Conservation (phyloP, 2,329 filamentous ascomycete species). For the Podosphaera xanthii region DNA sequence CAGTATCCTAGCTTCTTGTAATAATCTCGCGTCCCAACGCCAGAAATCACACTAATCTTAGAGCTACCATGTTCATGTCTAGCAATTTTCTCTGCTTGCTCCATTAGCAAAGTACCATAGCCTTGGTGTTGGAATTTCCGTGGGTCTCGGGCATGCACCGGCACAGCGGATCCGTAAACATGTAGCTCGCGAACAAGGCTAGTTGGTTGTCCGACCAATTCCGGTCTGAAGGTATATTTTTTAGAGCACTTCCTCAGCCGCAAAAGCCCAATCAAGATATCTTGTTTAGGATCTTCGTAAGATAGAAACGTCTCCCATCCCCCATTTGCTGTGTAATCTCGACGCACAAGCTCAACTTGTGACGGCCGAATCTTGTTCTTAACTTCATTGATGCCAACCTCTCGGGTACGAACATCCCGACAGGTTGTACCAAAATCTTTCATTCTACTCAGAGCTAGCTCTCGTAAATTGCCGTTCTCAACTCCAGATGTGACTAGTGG, state of each 20-base stretch:
- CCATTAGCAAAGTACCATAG: slow-evolving; percentile 89
- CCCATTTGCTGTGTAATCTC: slow-evolving; percentile 85
- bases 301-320: slow-evolving; percentile 98
- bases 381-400: slow-evolving; percentile 96
- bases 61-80: slow-evolving; percentile 78
- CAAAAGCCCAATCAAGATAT: slow-evolving; percentile 81
- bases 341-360: slow-evolving; percentile 80
- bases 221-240: slow-evolving; percentile 78
- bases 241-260: slow-evolving; percentile 74
- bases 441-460: slow-evolving; percentile 89
- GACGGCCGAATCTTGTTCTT: slow-evolving; percentile 96
- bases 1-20: slow-evolving; percentile 84
- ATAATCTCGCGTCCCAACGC: slow-evolving; percentile 85
- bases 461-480: slow-evolving; percentile 88
- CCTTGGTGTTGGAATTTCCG: slow-evolving; percentile 97
- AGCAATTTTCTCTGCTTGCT: slow-evolving; percentile 89
- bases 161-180: slow-evolving; percentile 94
- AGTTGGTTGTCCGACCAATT: slow-evolving; percentile 66
- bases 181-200: slow-evolving; percentile 87
- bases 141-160: slow-evolving; percentile 82
- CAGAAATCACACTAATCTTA: slow-evolving; percentile 96
- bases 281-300: slow-evolving; percentile 95
- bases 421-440: slow-evolving; percentile 97
- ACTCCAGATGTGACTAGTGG: slow-evolving; percentile 95
- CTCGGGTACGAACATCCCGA: slow-evolving; percentile 82